Percentiles rank a stretch among this genome's conserved stretches.
Evolutionary conservation across 495 filamentous ascomycete genomes (phyloP).

Genomic region (Cercophora newfieldiana): DNA sequence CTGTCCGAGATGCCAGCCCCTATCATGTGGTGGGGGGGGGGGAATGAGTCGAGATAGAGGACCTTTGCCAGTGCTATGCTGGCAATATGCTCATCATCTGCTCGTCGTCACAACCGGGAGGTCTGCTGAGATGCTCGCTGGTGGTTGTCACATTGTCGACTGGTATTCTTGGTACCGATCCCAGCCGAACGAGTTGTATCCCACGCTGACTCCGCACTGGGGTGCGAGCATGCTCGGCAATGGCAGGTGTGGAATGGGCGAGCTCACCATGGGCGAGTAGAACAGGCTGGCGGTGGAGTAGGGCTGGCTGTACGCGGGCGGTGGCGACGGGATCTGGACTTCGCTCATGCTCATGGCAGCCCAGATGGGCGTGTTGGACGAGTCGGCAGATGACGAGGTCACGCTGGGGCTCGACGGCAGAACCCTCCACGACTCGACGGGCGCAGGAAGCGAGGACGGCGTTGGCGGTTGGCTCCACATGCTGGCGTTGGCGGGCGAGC

Average conservation of each 20-base stretch:
- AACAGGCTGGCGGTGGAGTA: slow-evolving; percentile 65
- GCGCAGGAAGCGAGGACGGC: slow-evolving; percentile 57
- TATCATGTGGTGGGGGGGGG: slow-evolving; percentile 7
- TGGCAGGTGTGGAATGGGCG: slow-evolving; percentile 75
- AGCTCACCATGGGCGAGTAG: slow-evolving; percentile 62
- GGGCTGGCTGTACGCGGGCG: slow-evolving; percentile 78
- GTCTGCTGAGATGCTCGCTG: slow-evolving; percentile 37
- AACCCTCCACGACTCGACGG: slow-evolving; percentile 91
- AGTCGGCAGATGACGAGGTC: slow-evolving; percentile 66
- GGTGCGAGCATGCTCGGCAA: slow-evolving; percentile 86
- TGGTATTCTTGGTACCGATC: slow-evolving; percentile 64
- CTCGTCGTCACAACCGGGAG: slow-evolving; percentile 44
- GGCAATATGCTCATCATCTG: slow-evolving; percentile 31
- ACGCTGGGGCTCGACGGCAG: slow-evolving; percentile 83
- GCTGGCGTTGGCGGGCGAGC: slow-evolving; percentile 71
- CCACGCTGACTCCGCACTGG: slow-evolving; percentile 77
- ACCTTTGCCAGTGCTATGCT: neutral
- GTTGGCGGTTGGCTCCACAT: slow-evolving; percentile 73
- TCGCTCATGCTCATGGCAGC: slow-evolving; percentile 73
- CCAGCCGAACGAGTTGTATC: slow-evolving; percentile 80
- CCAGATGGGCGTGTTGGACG: slow-evolving; percentile 70
- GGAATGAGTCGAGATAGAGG: neutral
- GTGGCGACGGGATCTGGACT: slow-evolving; percentile 66
- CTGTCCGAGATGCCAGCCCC: slow-evolving; percentile 13
- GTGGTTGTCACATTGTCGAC: slow-evolving; percentile 64